phyloP scores from a whole-genome alignment of 495 filamentous ascomycete species.

The Aspergillus saccharolyticus region DNA sequence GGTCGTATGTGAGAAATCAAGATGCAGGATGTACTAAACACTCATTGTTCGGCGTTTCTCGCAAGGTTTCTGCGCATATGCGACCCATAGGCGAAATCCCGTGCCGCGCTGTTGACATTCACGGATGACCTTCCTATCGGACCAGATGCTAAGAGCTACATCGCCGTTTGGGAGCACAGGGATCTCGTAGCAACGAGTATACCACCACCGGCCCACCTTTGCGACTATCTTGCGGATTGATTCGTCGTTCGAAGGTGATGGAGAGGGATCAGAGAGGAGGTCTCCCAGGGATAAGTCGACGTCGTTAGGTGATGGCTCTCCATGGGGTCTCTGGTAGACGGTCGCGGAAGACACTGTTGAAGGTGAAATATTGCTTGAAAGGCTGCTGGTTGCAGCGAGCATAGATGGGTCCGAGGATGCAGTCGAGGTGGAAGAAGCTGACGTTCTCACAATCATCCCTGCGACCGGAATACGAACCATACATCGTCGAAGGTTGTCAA shows the following conservation, averaged over 20 bases:
- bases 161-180: constrained; percentile 50
- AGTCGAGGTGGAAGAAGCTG: constrained; percentile 35
- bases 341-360: constrained; percentile 23
- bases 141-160: constrained; percentile 66
- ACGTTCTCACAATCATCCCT: constrained; percentile 52
- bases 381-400: constrained; percentile 22
- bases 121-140: constrained; percentile 64
- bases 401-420: constrained; percentile 20
- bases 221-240: constrained; percentile 88
- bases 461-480: constrained; percentile 86
- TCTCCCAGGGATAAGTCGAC: constrained; percentile 60
- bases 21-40: constrained; percentile 26
- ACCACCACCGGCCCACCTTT: constrained; percentile 94
- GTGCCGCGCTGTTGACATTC: constrained; percentile 86
- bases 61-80: constrained; percentile 79
- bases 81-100: constrained; percentile 85
- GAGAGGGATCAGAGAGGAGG: constrained; percentile 58
- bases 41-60: constrained; percentile 56
- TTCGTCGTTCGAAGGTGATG: constrained; percentile 59
- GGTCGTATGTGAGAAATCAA: background rate
- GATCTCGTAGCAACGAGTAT: constrained; percentile 83
- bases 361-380: constrained; percentile 27
- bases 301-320: constrained; percentile 38
- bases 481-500: constrained; percentile 79
- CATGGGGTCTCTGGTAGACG: constrained; percentile 22